phyloP scores from a whole-genome alignment of 1,284 basidiomycete genomes.

The Naganishia sp. region DNA sequence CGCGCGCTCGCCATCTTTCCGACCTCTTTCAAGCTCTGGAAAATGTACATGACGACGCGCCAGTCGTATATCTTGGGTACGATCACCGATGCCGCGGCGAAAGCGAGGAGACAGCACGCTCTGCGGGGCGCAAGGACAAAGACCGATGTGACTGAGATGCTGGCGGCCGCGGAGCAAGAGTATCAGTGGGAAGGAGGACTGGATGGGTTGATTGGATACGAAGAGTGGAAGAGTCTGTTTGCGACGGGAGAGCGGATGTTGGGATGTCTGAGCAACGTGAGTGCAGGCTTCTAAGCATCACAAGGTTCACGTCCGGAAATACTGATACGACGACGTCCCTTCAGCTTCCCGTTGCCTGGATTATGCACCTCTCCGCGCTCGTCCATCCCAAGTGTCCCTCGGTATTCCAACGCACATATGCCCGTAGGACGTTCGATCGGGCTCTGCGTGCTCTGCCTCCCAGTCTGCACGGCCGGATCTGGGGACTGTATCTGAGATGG shows the following conservation, averaged over 20 bases:
- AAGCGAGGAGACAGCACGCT: conserved; percentile 58
- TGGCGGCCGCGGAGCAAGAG: conserved; percentile 82
- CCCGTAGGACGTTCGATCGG: conserved; percentile 89
- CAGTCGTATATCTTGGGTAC: conserved; percentile 85
- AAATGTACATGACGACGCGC: conserved; percentile 80
- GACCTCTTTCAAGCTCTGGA: conserved; percentile 91
- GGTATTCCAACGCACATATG: conserved; percentile 80
- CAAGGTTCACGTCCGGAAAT: background rate
- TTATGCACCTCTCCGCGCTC: conserved; percentile 88
- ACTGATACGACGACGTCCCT: conserved; percentile 13
- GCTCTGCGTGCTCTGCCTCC: conserved; percentile 91
- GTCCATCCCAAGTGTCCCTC: conserved; percentile 87
- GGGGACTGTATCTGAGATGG: conserved; percentile 94
- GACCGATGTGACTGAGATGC: conserved; percentile 85
- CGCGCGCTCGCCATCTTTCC: conserved; percentile 85
- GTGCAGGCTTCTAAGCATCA: conserved; percentile 44
- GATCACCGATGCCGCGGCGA: conserved; percentile 48
- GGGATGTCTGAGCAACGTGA: conserved; percentile 86
- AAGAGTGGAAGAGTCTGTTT: conserved; percentile 89
- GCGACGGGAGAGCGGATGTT: conserved; percentile 89
- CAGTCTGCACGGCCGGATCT: conserved; percentile 89
- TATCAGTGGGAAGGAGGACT: conserved; percentile 81
- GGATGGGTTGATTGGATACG: conserved; percentile 84
- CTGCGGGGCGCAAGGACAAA: conserved; percentile 73
- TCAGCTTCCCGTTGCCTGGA: conserved; percentile 89